These are phyloP conservation scores for Hibiscus tridactylites DNA, from an alignment of 345 rosid species.

Conservation along the genomic window DNA sequence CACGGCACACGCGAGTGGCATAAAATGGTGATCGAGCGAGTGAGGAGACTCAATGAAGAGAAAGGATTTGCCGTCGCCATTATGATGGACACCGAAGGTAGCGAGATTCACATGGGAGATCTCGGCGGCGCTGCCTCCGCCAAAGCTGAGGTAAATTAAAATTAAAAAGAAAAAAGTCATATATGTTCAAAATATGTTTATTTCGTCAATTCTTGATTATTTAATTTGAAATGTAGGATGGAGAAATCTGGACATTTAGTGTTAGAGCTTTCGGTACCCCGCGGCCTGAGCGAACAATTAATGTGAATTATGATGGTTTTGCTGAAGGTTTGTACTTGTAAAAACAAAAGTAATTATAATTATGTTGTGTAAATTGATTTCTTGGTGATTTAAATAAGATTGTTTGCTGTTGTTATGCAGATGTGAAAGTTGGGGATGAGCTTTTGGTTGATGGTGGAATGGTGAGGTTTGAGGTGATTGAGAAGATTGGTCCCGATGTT, in stretches of 20 bases:
- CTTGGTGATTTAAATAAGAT: not conserved
- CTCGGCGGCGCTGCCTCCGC: slow-evolving; percentile 80
- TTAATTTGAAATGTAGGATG: slow-evolving; percentile 45
- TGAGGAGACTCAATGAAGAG: slow-evolving; percentile 81
- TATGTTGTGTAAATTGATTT: not conserved
- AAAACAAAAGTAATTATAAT: not conserved
- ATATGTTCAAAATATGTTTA: too few relatives aligned
- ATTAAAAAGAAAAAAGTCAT: too few relatives aligned
- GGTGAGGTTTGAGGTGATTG: slow-evolving; percentile 97
- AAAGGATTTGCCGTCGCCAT: slow-evolving; percentile 95
- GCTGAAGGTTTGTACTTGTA: slow-evolving; percentile 59
- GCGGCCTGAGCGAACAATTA: slow-evolving; percentile 72
- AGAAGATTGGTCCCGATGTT: slow-evolving; percentile 97
- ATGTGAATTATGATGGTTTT: slow-evolving; percentile 92
- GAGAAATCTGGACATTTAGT: slow-evolving; percentile 93
- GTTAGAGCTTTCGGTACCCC: slow-evolving; percentile 75
- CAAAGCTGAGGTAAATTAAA: slow-evolving; percentile 66
- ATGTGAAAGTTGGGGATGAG: slow-evolving; percentile 90
- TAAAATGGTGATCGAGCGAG: slow-evolving; percentile 62
- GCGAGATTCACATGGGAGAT: slow-evolving; percentile 99
- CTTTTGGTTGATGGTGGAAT: slow-evolving; percentile 97
- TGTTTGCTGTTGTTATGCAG: slow-evolving; percentile 26
- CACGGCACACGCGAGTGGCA: slow-evolving; percentile 97
- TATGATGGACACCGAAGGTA: slow-evolving; percentile 99
- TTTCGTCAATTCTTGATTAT: not conserved